Evolutionary conservation across 2,329 filamentous ascomycete species (phyloP), one percentile per base, ranked within the genome.

Genomic region (Fusarium coffeatum): DNA sequence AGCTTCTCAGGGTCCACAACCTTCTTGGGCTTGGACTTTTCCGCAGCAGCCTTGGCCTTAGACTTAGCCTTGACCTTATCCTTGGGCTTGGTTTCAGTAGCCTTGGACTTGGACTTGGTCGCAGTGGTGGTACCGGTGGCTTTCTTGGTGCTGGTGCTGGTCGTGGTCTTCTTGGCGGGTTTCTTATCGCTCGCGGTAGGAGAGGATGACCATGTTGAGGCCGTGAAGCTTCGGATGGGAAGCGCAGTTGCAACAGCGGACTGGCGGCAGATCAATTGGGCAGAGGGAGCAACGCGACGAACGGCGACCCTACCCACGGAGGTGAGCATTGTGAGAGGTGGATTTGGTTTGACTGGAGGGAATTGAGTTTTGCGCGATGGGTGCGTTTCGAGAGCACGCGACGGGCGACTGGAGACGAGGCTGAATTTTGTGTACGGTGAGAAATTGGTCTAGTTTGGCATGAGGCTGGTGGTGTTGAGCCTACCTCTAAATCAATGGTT

Each of bases 241-340:
- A 71, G 69, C 34, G 65, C 69, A 27, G 59, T 55, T 56, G 70
- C 57, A 45, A 48, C 55, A 51, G 63, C 57, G 43, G 55, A 63
- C 48, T 66, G 62, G 66, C 61, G 72, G 41, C 69, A 64, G 53
- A 76, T 42, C 53, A 66, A 71, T 66, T 68, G 68, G 41, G 75
- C 51, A 43, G 72, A 64, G 63, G 62, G 72, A 70, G 68, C 67
- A 73, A 76, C 71, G 69, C 81, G 81, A 74, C 77, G 78, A 64
- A 78, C 75, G 56, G 80, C 79, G 55, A 76, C 78, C 68, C 82
- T 79, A 67, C 79, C 79, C 67, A 84, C 74, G 30, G 79, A 77
- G 54, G 79, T 80, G 66, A 85, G 74, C 83, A 85, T 86, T 60
- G 63, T 72, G 30, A 63, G 40, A 30, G 22, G 34, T 18, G 37